Conservation (phyloP, 768 basidiomycete species). For the Naganishia vaughanmartiniae region DNA sequence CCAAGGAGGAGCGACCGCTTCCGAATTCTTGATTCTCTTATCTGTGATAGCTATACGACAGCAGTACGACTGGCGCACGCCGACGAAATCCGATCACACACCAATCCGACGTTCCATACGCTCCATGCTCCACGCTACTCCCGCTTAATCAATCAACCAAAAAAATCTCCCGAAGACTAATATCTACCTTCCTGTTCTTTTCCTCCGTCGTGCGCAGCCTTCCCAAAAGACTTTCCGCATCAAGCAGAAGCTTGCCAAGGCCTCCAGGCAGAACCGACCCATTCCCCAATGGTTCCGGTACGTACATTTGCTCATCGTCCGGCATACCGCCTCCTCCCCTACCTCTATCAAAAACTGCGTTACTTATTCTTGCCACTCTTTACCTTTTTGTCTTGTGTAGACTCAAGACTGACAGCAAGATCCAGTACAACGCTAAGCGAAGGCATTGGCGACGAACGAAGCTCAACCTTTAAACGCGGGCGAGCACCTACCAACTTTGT, state of each 20-base stretch:
- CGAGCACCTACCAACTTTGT: neutral
- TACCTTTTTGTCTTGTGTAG: constrained; percentile 19
- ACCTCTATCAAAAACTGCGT: neutral
- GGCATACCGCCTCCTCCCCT: neutral
- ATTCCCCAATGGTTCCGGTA: constrained; percentile 98
- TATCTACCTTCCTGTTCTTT: neutral
- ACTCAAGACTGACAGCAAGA: constrained; percentile 86
- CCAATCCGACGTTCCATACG: too few relatives aligned
- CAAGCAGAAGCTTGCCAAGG: constrained; percentile 96
- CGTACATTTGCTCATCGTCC: neutral
- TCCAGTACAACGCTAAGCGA: constrained; percentile 64
- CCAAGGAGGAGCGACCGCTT: too few relatives aligned
- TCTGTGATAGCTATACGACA: too few relatives aligned
- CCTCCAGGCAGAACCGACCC: constrained; percentile 90
- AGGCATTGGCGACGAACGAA: constrained; percentile 99
- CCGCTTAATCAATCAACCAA: neutral
- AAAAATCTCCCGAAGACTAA: neutral
- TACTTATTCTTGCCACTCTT: neutral
- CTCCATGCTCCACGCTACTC: too few relatives aligned
- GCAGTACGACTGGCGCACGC: too few relatives aligned
- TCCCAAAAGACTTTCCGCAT: constrained; percentile 98
- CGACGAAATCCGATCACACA: too few relatives aligned
- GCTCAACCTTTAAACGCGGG: constrained; percentile 79
- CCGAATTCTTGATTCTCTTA: too few relatives aligned
- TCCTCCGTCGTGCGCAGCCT: constrained; percentile 62